Base-by-base conservation (phyloP, 768 basidiomycete genomes). In the Tylopilus felleus region DNA sequence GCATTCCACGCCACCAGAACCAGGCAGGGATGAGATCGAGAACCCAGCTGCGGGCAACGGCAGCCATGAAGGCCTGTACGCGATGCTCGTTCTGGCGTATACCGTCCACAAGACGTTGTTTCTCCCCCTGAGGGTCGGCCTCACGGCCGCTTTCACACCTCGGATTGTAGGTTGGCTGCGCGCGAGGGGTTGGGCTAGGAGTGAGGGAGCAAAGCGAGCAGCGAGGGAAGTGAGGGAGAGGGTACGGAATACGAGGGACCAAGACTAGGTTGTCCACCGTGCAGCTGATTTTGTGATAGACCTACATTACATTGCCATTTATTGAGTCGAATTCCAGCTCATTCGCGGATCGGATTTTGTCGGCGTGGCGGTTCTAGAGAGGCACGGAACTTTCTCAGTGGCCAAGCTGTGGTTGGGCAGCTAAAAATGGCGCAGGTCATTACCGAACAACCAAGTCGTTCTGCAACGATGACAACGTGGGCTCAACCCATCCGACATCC, bases 21-120 rank as follows among this genome's bases (percentile, higher is more conserved):
- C 86, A 3, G 87, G 85, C 5, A 71, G 75, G 31, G 85, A 88
- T 43, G 88, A 86, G 61, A 71, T 81, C 47, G 84, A 88, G 21
- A 67, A 61, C 51, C 63, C 73, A 13, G 67, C 67, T 3, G 58
- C 70, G 33, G 54, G 60, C 49, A 55, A 56, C 41, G 69, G 70
- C 2, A 80, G 85, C 2, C 79, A 84, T 8, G 88, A 90, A 67
- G 85, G 90, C 16, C 74, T 97, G 17, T 95, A 92, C 71, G 93
- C 96, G 25, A 95, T 97, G 84, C 72, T 97, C 25, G 82, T 92
- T 0, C 75, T 98, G 62, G 96, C 97, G 4, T 99, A 95, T 71
- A 88, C 90, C 19, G 83, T 99, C 49, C 97, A 99, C 81, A 99
- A 99, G 75, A 96, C 92, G 0, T 65, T 93, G 1, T 90, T 98